Conservation (phyloP, 78 protist species). For the Planoprotostelium fungivorum region DNA sequence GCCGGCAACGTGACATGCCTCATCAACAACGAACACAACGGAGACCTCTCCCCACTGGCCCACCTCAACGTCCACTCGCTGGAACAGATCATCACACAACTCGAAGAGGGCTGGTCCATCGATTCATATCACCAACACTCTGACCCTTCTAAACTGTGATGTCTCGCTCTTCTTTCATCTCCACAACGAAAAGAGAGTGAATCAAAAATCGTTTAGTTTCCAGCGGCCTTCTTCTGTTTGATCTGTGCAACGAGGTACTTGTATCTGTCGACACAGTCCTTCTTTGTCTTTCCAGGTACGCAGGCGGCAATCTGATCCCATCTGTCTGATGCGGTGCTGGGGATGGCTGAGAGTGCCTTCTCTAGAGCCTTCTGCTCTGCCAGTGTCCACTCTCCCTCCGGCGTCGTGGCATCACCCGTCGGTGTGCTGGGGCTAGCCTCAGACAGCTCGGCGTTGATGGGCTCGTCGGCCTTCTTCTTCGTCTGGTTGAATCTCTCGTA, state of each 20-base stretch:
- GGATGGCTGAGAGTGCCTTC: conserved; percentile 34
- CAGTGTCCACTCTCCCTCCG: conserved; percentile 30
- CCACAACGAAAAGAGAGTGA: too few species aligned
- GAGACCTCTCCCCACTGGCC: not conserved
- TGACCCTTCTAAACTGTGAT: too few species aligned
- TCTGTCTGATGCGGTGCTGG: conserved; percentile 32
- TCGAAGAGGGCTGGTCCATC: not conserved
- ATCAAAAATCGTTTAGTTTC: too few species aligned
- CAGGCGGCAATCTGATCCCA: conserved; percentile 55
- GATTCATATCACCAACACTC: too few species aligned
- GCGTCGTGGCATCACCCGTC: conserved; percentile 3
- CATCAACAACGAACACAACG: not conserved
- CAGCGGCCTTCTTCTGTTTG: conserved; percentile 6
- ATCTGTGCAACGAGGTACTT: conserved; percentile 31
- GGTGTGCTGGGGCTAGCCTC: conserved; percentile 14
- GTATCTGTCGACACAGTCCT: conserved; percentile 59
- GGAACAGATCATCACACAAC: not conserved
- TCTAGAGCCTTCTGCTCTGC: conserved; percentile 63
- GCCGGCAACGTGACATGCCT: not conserved
- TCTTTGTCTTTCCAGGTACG: conserved; percentile 46
- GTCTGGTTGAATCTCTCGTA: conserved; percentile 40
- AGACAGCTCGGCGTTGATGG: conserved; percentile 19
- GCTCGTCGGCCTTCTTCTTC: conserved; percentile 29
- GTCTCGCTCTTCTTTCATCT: too few species aligned
- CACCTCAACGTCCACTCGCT: not conserved